phyloP scores from a whole-genome alignment of 2,329 filamentous ascomycete genomes.

The Alternaria sp. region DNA sequence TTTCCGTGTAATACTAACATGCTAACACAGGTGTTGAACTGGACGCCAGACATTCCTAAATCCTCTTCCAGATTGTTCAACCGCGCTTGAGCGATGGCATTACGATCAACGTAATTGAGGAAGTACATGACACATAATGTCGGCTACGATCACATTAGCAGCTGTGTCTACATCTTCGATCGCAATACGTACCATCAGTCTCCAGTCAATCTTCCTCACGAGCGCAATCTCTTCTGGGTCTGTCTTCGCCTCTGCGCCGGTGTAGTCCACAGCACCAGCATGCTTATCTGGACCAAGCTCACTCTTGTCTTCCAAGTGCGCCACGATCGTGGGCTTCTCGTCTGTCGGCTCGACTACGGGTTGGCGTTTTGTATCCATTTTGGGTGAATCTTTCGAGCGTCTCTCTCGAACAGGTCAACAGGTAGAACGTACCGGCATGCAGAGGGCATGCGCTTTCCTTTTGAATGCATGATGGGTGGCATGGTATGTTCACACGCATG shows the following conservation, averaged over 20 bases:
- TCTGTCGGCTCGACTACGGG: slow-evolving; percentile 13
- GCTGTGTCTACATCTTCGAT: not conserved
- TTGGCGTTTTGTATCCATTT: slow-evolving; percentile 13
- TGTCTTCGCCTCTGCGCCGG: slow-evolving; percentile 41
- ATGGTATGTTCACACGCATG: not conserved
- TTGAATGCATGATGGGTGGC: slow-evolving; percentile 9
- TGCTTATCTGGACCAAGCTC: slow-evolving; percentile 24
- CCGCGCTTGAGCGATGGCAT: slow-evolving; percentile 69
- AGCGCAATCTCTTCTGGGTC: slow-evolving; percentile 41
- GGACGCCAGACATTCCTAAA: slow-evolving; percentile 33
- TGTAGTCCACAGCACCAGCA: slow-evolving; percentile 29
- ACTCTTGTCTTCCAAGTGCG: slow-evolving; percentile 27
- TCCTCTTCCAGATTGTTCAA: slow-evolving; percentile 68
- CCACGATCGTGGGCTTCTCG: slow-evolving; percentile 18
- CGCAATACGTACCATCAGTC: slow-evolving; percentile 32
- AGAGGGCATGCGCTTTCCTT: not conserved
- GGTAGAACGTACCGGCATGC: not conserved
- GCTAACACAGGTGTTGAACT: slow-evolving; percentile 55
- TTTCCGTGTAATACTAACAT: slow-evolving; percentile 37
- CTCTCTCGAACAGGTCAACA: not conserved
- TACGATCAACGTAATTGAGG: slow-evolving; percentile 58
- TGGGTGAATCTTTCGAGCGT: not conserved
- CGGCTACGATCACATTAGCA: slow-evolving; percentile 32
- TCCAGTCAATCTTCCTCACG: slow-evolving; percentile 41
- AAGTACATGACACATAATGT: slow-evolving; percentile 54